Evolutionary conservation across 208 protist species (phyloP), one percentile per base, ranked within the genome.

Genomic region (Tetramitus jugosus): DNA sequence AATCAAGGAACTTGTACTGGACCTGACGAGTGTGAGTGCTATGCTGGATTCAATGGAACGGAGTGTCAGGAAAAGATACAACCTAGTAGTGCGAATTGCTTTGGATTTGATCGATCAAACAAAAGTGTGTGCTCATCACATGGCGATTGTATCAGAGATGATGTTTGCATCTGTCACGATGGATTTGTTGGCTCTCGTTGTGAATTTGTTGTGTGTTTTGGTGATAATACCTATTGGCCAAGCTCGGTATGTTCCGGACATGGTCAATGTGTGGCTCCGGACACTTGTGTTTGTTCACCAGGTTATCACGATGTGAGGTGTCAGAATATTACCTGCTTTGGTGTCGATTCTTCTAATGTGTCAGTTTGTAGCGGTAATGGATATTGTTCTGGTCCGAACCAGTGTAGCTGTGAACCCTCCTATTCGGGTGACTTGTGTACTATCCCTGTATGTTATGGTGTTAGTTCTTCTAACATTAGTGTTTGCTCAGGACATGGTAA

Each of bases 271-370:
- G 6, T 26, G 6, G 4, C 56, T 62, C 56, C 56, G 8, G 56
- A 62, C 29, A 62, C 56, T 35, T 62, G 56, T 26, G 29, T 8
- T 33, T 62, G 56, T 62, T 6, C 10, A 62, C 3, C 4, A 33
- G 56, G 56, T 10, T 62, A 62, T 62, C 29, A 62, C 29, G 56
- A 26, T 33, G 8, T 8, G 14, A 62, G 6, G 6, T 62, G 56
- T 62, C 17, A 23, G 6, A 33, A 6, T 29, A 33, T 35, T 62
- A 35, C 4, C 8, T 62, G 56, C 29, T 62, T 62, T 62, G 56
- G 56, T 62, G 56, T 62, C 26, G 29, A 62, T 62, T 62, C 56
- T 23, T 26, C 20, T 35, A 29, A 13, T 84, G 37, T 60, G 17
- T 45, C 62, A 45, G 62, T 68, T 31, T 68, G 62, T 68, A 20